phyloP scores from a whole-genome alignment of 768 basidiomycete species.

The Collybia sordida region DNA sequence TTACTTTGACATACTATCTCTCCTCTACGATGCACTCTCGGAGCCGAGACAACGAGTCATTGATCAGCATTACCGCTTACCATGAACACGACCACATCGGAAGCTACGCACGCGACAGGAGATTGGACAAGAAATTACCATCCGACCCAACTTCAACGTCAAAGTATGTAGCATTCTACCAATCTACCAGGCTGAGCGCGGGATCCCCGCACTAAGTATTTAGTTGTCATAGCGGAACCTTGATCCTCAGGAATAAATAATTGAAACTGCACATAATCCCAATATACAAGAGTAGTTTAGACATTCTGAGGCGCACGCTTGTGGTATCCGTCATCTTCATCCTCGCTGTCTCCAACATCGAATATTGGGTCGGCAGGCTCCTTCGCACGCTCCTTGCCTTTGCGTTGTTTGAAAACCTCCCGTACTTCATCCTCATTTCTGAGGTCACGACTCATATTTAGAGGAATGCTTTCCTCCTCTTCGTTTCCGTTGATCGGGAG shows the following conservation, averaged over 20 bases:
- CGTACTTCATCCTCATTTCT: constrained; percentile 34
- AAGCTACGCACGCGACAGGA: too few species aligned
- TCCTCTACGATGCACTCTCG: too few species aligned
- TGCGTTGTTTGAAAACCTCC: constrained; percentile 28
- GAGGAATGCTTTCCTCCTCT: constrained; percentile 78
- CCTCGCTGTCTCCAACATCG: constrained; percentile 58
- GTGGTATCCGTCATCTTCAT: constrained; percentile 38
- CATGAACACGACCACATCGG: too few species aligned
- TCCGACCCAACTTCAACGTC: too few species aligned
- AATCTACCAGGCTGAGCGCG: too few species aligned
- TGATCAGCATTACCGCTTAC: too few species aligned
- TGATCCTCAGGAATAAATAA: neutral
- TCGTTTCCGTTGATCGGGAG: constrained; percentile 32
- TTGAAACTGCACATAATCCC: neutral
- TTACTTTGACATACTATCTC: too few species aligned
- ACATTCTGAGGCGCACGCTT: neutral
- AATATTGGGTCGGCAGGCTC: constrained; percentile 44
- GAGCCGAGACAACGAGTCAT: too few species aligned
- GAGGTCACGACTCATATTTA: constrained; percentile 49
- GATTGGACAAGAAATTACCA: too few species aligned
- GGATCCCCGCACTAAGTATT: too few species aligned
- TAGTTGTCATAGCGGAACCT: too few species aligned
- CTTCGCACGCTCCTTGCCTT: constrained; percentile 49
- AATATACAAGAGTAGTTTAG: neutral
- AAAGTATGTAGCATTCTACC: too few species aligned